These are phyloP conservation scores for Mycosarcoma mackinlayi DNA, from an alignment of 1,284 basidiomycete genomes.

Conservation along the genomic window DNA sequence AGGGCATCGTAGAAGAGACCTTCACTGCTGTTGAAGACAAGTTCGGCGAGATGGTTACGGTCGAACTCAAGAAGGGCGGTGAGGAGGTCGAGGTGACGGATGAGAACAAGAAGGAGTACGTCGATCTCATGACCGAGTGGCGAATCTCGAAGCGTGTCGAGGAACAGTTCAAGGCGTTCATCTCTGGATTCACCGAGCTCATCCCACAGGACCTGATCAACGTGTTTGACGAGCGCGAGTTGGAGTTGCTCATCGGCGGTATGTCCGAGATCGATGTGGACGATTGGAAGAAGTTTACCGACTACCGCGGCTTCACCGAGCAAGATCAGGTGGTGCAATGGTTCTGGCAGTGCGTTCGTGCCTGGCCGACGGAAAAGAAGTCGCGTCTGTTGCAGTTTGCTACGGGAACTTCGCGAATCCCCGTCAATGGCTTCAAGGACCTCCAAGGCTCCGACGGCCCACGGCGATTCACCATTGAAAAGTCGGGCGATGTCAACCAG, in stretches of 20 bases:
- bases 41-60: constrained; percentile 94
- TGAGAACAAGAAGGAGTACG: constrained; percentile 99
- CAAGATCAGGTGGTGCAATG: constrained; percentile 84
- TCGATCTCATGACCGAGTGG: constrained; percentile 92
- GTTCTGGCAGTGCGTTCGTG: constrained; percentile 99
- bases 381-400: constrained; percentile 91
- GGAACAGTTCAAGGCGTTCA: constrained; percentile 95
- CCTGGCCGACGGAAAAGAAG: constrained; percentile 96
- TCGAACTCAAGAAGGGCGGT: constrained; percentile 90
- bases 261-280: constrained; percentile 95
- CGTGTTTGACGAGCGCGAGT: constrained; percentile 97
- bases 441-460: constrained; percentile 97
- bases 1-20: constrained; percentile 66
- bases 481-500: constrained; percentile 64
- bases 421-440: constrained; percentile 99
- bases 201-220: constrained; percentile 94
- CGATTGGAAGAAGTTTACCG: constrained; percentile 76
- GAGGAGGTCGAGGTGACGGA: constrained; percentile 88
- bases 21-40: constrained; percentile 83
- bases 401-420: constrained; percentile 95
- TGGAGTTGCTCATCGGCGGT: constrained; percentile 91
- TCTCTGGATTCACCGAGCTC: constrained; percentile 93
- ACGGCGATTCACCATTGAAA: constrained; percentile 67
- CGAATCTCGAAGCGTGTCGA: constrained; percentile 90
- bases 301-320: constrained; percentile 73